These are phyloP conservation scores for Ottelia alismoides DNA, from an alignment of 106 monocot species.

Conservation along the genomic window DNA sequence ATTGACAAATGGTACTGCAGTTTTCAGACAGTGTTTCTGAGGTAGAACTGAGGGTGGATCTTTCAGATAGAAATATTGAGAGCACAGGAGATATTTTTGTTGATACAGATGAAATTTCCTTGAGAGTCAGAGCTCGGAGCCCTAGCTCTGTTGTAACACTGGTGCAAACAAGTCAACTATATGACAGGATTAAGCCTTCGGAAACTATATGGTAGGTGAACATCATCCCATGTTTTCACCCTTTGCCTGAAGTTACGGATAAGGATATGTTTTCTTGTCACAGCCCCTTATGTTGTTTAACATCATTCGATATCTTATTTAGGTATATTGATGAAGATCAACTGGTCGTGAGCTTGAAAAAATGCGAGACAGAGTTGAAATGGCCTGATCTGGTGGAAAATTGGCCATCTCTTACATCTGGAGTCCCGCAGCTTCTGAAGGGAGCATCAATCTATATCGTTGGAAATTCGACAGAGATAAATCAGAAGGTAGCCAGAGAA, in stretches of 20 bases:
- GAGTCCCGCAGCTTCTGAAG: constrained; percentile 55
- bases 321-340: constrained; percentile 96
- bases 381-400: constrained; percentile 94
- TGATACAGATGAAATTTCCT: constrained; percentile 50
- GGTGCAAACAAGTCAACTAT: constrained; percentile 39
- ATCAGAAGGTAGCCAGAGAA: constrained; percentile 54
- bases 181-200: constrained; percentile 65
- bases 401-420: constrained; percentile 64
- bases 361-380: constrained; percentile 49
- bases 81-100: constrained; percentile 62
- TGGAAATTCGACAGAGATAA: constrained; percentile 84
- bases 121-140: constrained; percentile 49
- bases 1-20: too few relatives aligned
- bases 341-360: constrained; percentile 71
- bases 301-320: not conserved
- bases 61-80: constrained; percentile 18
- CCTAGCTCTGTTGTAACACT: constrained; percentile 42
- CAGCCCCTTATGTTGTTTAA: not conserved
- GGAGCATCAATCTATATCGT: constrained; percentile 75
- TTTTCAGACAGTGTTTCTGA: constrained; percentile 49
- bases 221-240: not conserved
- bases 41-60: constrained; percentile 54
- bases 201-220: constrained; percentile 86
- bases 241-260: not conserved
- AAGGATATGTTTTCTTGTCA: not conserved